Percentiles rank a stretch among this genome's conserved stretches.
phyloP scores from a whole-genome alignment of 768 basidiomycete species.

The Cystofilobasidium capitatum region DNA sequence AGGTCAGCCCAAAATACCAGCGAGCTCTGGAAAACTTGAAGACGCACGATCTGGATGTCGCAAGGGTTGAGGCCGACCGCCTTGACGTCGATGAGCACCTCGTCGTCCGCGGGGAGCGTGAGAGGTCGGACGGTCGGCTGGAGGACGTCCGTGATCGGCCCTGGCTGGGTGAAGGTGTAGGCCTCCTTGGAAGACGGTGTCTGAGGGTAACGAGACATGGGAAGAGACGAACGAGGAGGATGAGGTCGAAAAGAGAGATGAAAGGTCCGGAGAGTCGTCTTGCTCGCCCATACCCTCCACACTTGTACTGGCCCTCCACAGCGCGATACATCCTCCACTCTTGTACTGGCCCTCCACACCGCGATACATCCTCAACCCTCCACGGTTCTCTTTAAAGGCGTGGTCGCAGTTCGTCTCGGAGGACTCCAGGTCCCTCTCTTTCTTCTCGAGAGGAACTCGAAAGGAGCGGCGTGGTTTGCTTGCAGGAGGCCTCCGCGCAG shows the following conservation, averaged over 20 bases:
- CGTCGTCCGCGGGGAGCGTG: background rate
- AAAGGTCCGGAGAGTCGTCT: no score
- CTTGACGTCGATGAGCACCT: background rate
- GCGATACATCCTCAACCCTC: no score
- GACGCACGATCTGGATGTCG: constrained; percentile 14
- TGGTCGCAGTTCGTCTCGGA: no score
- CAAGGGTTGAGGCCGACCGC: constrained; percentile 6
- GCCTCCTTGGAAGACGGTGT: background rate
- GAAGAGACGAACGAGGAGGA: background rate
- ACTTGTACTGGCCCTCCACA: no score
- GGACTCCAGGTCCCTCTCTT: no score
- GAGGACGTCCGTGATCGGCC: background rate
- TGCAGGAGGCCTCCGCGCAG: no score
- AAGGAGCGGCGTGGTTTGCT: no score
- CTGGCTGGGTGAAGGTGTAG: constrained; percentile 1
- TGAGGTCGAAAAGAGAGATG: background rate
- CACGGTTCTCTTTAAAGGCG: no score
- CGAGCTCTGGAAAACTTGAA: background rate
- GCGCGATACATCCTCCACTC: no score
- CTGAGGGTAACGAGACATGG: background rate
- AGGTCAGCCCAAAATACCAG: background rate
- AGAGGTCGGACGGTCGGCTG: background rate
- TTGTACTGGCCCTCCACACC: no score
- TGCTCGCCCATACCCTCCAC: no score
- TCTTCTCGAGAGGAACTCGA: no score